Base-by-base conservation (phyloP, 257 asterid genomes). In the Schizonepeta tenuifolia region DNA sequence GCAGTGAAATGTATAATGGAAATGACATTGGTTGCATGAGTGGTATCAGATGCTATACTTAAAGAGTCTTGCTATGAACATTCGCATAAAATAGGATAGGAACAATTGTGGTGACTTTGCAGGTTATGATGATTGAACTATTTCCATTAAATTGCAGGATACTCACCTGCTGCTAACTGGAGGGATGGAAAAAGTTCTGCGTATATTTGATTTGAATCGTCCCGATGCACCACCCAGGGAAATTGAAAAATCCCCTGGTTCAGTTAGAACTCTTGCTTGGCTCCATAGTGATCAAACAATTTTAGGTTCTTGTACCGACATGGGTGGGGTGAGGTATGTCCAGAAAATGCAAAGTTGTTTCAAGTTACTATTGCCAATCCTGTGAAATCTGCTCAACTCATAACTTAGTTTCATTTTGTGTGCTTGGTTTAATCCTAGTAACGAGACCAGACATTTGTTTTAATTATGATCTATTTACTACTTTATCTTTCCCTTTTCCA, bases 181-280 rank as follows among this genome's bases (percentile, higher is more conserved):
- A 67, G 97, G 98, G 64, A 82, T 88, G 84, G 98, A 93, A 77
- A 90, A 93, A 71, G 71, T 84, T 59, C 85, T 93, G 70, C 96
- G 98, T 57, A 83, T 93, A 79, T 93, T 79, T 72, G 99, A 91
- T 83, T 76, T 91, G 71, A 89, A 91, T 78, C 83, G 83, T 74
- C 90, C 88, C 24, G 98, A 94, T 75, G 97, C 95, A 63, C 88
- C 89, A 50, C 98, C 98, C 59, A 86, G 92, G 84, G 97, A 91
- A 89, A 79, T 94, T 51, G 96, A 89, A 64, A 86, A 84, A 51
- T 84, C 97, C 71, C 97, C 97, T 24, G 91, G 99, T 72, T 85
- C 95, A 57, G 91, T 94, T 78, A 89, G 99, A 83, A 84, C 98
- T 38, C 70, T 87, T 74, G 83, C 92, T 71, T 94, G 99, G 99